Evolutionary conservation across 106 monocot genomes (phyloP), one percentile per base, ranked within the genome.

Genomic region (Chionographis japonica): DNA sequence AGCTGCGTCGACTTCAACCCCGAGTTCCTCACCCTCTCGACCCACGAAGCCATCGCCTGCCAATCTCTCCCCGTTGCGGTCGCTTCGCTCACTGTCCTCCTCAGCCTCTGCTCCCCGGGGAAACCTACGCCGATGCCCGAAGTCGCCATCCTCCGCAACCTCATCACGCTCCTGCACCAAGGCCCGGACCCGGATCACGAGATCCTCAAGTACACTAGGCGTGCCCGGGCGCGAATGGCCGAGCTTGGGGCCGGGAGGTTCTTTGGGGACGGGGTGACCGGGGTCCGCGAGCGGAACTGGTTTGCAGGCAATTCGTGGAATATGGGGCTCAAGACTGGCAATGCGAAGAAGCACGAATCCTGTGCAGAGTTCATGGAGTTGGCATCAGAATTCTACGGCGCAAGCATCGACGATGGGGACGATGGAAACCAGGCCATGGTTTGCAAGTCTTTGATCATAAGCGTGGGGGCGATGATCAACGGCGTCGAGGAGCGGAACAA

Each of bases 241-340:
- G 90, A 90, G 43, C 49, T 85, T 40, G 89, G 92, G 50, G 55
- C 54, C 2, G 86, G 92, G 50, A 50, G 37, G 10, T 91, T 91
- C 80, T 95, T 91, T 56, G 95, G 92, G 53, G 81, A 69, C 14
- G 92, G 85, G 18, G 80, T 68, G 27, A 74, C 75, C 51, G 84
- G 87, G 10, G 49, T 46, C 43, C 92, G 89, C 15, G 97, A 98
- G 71, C 63, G 81, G 2, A 77, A 76, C 52, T 98, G 97, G 97
- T 92, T 98, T 77, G 97, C 97, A 13, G 90, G 78, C 42, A 85
- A 73, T 66, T 62, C 87, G 37, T 98, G 97, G 97, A 93, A 98
- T 68, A 83, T 98, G 80, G 97, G 85, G 36, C 60, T 90, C 56
- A 98, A 81, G 79, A 40, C 75, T 4, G 86, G 74, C 49, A 90